Evolutionary conservation across 2,329 filamentous ascomycete species (phyloP).

Genomic region (Boeremia lycopersici): DNA sequence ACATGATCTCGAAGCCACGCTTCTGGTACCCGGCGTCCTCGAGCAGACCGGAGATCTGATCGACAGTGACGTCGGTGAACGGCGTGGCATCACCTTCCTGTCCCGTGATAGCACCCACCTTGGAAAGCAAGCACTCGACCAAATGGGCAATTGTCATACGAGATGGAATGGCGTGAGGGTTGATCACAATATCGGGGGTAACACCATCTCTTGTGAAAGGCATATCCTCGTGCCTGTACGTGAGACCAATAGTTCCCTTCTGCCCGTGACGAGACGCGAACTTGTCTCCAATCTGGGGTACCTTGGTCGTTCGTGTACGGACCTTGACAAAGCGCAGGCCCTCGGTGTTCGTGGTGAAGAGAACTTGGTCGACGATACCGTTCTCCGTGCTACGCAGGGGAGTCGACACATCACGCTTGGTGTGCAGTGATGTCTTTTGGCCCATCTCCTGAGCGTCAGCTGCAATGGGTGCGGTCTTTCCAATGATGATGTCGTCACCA

Average conservation of each 20-base stretch:
- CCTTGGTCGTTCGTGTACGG: conserved; percentile 94
- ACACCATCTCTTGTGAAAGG: conserved; percentile 93
- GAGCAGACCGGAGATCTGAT: conserved; percentile 85
- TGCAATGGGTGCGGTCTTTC: conserved; percentile 94
- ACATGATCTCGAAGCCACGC: conserved; percentile 97
- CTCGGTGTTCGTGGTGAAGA: conserved; percentile 93
- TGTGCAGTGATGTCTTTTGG: conserved; percentile 85
- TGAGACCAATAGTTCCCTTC: conserved; percentile 99
- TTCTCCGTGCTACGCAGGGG: conserved; percentile 94
- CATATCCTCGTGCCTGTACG: conserved; percentile 98
- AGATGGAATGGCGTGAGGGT: conserved; percentile 98
- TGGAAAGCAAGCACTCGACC: conserved; percentile 97
- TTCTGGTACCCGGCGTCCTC: conserved; percentile 93
- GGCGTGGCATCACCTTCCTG: conserved; percentile 97
- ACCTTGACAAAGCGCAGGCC: conserved; percentile 97
- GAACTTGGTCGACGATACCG: conserved; percentile 92
- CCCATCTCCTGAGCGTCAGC: conserved; percentile 93
- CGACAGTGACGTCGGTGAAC: conserved; percentile 96
- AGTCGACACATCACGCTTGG: conserved; percentile 94
- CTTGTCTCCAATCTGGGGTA: conserved; percentile 98
- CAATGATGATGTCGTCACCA: conserved; percentile 98
- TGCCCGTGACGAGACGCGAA: conserved; percentile 99
- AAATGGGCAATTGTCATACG: conserved; percentile 99
- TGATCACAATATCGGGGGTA: conserved; percentile 95
- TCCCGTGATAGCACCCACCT: conserved; percentile 90